Evolutionary conservation across 495 filamentous ascomycete genomes (phyloP).

Genomic region (Pseudevernia furfuracea): DNA sequence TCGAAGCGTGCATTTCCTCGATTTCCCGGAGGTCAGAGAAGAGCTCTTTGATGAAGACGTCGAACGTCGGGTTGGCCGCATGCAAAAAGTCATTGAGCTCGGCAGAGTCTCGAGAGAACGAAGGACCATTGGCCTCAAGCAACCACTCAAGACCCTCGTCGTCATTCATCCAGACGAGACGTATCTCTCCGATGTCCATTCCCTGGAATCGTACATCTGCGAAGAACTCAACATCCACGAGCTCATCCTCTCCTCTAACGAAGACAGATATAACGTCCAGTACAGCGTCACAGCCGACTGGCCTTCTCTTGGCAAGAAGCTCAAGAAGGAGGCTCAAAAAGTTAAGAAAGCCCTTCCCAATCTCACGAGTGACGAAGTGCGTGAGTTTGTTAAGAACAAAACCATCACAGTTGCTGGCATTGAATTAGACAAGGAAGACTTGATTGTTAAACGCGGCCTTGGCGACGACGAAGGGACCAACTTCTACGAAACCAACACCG

Average conservation of each 20-base stretch:
- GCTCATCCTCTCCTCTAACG: slow-evolving; percentile 77
- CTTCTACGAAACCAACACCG: slow-evolving; percentile 75
- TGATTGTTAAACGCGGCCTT: slow-evolving; percentile 74
- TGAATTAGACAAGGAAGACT: slow-evolving; percentile 67
- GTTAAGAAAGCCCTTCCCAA: slow-evolving; percentile 84
- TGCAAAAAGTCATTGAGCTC: slow-evolving; percentile 94
- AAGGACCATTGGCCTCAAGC: slow-evolving; percentile 76
- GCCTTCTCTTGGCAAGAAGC: slow-evolving; percentile 90
- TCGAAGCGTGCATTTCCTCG: slow-evolving; percentile 85
- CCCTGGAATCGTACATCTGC: slow-evolving; percentile 73
- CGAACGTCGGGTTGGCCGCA: slow-evolving; percentile 76
- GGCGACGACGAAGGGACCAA: slow-evolving; percentile 57
- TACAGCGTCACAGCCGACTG: slow-evolving; percentile 86
- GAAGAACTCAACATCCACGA: slow-evolving; percentile 88
- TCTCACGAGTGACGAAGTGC: slow-evolving; percentile 71
- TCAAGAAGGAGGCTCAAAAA: slow-evolving; percentile 84
- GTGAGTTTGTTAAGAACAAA: slow-evolving; percentile 58
- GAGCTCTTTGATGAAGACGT: slow-evolving; percentile 83
- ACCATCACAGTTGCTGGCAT: slow-evolving; percentile 79
- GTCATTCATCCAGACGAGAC: slow-evolving; percentile 79
- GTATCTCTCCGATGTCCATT: slow-evolving; percentile 80
- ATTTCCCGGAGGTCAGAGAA: slow-evolving; percentile 78
- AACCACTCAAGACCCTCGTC: slow-evolving; percentile 78
- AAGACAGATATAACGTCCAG: slow-evolving; percentile 82
- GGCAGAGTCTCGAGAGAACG: slow-evolving; percentile 79